These are phyloP conservation scores for Russula earlei DNA, from an alignment of 768 basidiomycete genomes.

Conservation along the genomic window DNA sequence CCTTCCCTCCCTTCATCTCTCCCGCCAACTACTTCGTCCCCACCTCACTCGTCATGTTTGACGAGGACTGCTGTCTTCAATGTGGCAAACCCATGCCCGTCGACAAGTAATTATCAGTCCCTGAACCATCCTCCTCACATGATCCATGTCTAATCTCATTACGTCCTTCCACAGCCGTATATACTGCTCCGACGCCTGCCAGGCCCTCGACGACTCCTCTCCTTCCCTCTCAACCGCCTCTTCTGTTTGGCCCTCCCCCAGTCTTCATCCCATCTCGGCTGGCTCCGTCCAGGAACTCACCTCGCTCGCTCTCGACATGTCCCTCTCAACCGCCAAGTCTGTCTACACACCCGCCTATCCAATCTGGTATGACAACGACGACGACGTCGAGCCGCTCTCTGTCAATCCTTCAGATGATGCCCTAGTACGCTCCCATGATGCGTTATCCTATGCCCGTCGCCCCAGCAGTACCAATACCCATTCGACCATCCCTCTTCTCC, in stretches of 20 bases:
- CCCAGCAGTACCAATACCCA: constrained; percentile 20
- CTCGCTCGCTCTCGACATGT: constrained; percentile 12
- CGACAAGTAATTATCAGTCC: constrained; percentile 16
- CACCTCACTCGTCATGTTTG: constrained; percentile 19
- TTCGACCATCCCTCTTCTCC: constrained; percentile 20
- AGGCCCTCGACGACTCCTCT: constrained; percentile 20
- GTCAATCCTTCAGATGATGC: constrained; percentile 2
- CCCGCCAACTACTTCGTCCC: neutral
- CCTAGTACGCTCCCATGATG: neutral
- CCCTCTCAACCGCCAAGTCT: constrained; percentile 12
- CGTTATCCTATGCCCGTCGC: constrained; percentile 21
- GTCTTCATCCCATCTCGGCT: constrained; percentile 8
- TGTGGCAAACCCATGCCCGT: constrained; percentile 22
- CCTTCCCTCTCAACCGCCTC: constrained; percentile 22
- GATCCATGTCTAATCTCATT: constrained; percentile 13
- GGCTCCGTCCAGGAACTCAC: constrained; percentile 7
- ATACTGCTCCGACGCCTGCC: constrained; percentile 22
- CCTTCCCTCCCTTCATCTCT: neutral
- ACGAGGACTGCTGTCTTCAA: constrained; percentile 24
- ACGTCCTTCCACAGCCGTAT: constrained; percentile 20
- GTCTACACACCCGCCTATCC: constrained; percentile 6
- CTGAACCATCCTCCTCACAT: constrained; percentile 13
- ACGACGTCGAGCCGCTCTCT: constrained; percentile 6
- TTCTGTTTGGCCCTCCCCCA: constrained; percentile 20
- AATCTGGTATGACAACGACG: constrained; percentile 19